phyloP scores from a whole-genome alignment of 1,139 yeast genomes.

The Kodamaea sp. region DNA sequence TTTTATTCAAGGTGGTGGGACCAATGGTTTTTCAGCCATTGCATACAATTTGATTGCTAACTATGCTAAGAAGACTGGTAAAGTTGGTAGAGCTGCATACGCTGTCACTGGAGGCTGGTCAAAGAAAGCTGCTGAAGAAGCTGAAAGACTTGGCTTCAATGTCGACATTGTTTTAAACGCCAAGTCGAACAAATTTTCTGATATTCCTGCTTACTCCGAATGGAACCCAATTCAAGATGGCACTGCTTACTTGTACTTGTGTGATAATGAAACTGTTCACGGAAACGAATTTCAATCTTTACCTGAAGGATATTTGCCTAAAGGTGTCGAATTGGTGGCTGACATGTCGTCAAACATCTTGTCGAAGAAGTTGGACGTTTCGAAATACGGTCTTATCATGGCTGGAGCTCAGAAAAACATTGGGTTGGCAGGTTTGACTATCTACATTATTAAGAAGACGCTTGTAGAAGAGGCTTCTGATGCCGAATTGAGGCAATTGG shows the following conservation, averaged over 20 bases:
- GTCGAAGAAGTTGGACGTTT: constrained; percentile 74
- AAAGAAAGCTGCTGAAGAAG: constrained; percentile 81
- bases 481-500: constrained; percentile 53
- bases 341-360: constrained; percentile 93
- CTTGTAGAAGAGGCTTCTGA: constrained; percentile 67
- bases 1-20: constrained; percentile 97
- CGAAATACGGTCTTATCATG: constrained; percentile 77
- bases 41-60: constrained; percentile 81
- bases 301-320: constrained; percentile 54
- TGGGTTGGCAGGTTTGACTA: constrained; percentile 92
- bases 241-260: constrained; percentile 80
- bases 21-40: constrained; percentile 87
- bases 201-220: constrained; percentile 62
- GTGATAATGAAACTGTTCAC: constrained; percentile 95
- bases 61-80: constrained; percentile 63
- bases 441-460: constrained; percentile 81
- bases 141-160: constrained; percentile 75
- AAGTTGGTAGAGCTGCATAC: constrained; percentile 79
- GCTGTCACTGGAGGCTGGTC: constrained; percentile 94
- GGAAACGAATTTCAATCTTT: constrained; percentile 76
- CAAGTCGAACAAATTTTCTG: constrained; percentile 58
- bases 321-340: constrained; percentile 76
- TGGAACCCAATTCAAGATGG: constrained; percentile 55
- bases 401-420: constrained; percentile 99
- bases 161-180: constrained; percentile 68